Conservation (phyloP, 345 rosid genomes). For the Sonneratia caseolaris region DNA sequence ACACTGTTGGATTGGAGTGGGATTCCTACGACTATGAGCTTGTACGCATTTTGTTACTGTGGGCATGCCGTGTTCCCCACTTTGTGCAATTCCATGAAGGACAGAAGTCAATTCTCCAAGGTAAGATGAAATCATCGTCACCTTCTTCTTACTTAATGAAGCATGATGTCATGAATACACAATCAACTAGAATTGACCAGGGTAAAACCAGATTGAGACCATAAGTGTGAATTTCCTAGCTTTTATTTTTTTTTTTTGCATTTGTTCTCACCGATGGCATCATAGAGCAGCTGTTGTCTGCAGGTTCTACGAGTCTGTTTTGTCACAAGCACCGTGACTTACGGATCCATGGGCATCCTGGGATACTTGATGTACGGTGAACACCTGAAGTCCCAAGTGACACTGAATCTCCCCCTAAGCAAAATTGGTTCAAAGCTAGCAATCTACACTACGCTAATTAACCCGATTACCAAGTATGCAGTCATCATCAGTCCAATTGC, state of each 20-base stretch:
- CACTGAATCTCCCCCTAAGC: constrained; percentile 45
- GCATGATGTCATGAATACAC: background rate
- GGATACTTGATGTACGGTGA: constrained; percentile 66
- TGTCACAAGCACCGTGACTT: constrained; percentile 34
- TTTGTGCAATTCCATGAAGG: constrained; percentile 58
- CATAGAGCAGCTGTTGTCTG: background rate
- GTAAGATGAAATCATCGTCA: constrained; percentile 13
- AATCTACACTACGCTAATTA: constrained; percentile 43
- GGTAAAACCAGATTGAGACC: too few species aligned
- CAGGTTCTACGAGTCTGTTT: constrained; percentile 56
- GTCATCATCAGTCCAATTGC: constrained; percentile 41
- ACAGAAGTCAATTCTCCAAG: constrained; percentile 51
- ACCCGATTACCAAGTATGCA: constrained; percentile 56
- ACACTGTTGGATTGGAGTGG: constrained; percentile 31
- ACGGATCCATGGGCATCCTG: constrained; percentile 46
- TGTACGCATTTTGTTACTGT: constrained; percentile 49
- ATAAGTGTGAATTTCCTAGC: too few species aligned
- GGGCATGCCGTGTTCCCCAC: constrained; percentile 67
- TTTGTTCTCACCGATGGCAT: background rate
- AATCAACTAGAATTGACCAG: background rate
- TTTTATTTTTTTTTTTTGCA: too few species aligned
- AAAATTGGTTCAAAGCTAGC: constrained; percentile 43
- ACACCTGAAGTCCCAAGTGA: constrained; percentile 47
- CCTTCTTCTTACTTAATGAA: too few species aligned
- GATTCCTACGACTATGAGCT: constrained; percentile 44